Conservation (phyloP, 2,329 filamentous ascomycete species). For the Shiraia sp. region DNA sequence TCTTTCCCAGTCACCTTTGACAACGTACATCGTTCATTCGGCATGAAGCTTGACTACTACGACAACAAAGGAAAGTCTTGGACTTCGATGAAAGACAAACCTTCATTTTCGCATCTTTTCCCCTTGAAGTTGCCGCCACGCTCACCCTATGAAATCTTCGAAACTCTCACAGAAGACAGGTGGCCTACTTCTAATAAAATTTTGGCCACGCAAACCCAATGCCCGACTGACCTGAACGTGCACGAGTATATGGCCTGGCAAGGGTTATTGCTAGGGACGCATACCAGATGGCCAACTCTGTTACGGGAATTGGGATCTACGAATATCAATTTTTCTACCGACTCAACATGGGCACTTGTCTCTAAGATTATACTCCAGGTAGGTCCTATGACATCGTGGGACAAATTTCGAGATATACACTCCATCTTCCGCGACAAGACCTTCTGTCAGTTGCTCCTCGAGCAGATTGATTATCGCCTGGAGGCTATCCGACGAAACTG, state of each 20-base stretch:
- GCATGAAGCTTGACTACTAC: constrained; percentile 53
- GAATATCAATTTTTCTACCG: constrained; percentile 63
- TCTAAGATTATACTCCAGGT: constrained; percentile 58
- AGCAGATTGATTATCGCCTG: constrained; percentile 55
- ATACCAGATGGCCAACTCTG: constrained; percentile 54
- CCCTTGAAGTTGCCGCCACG: constrained; percentile 42
- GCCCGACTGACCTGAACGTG: constrained; percentile 51
- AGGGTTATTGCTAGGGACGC: constrained; percentile 51
- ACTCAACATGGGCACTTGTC: constrained; percentile 56
- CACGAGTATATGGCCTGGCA: constrained; percentile 61
- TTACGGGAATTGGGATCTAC: constrained; percentile 56
- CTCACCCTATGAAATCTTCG: constrained; percentile 46
- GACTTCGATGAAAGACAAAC: constrained; percentile 34
- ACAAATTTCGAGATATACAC: constrained; percentile 53
- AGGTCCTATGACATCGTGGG: constrained; percentile 51
- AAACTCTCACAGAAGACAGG: constrained; percentile 16
- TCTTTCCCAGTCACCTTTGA: constrained; percentile 48
- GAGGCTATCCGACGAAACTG: constrained; percentile 57
- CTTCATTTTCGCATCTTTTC: constrained; percentile 54
- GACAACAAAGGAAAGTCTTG: constrained; percentile 49
- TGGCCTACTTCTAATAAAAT: constrained; percentile 60
- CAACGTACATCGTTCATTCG: constrained; percentile 53
- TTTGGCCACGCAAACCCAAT: constrained; percentile 54
- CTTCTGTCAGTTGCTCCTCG: constrained; percentile 56
- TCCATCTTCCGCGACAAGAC: constrained; percentile 51